Base-by-base conservation (phyloP, 257 asterid species). In the Solanum chilense region DNA sequence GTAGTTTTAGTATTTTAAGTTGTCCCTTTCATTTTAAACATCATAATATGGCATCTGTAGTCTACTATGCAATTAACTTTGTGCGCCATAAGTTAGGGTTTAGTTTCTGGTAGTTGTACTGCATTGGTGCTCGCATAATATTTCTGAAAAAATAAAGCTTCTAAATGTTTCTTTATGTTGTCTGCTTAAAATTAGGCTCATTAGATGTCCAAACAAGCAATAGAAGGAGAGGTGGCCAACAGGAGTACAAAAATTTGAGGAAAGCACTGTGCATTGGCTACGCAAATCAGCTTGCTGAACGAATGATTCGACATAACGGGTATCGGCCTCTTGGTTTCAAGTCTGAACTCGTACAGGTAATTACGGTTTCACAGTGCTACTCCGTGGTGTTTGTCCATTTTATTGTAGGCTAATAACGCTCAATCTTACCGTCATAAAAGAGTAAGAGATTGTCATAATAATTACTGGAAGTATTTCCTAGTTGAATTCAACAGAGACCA, bases 271-370 rank as follows among this genome's bases (percentile, higher is more conserved):
- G 97, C 90, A 89, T 94, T 45, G 99, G 99, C 66, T 95, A 92
- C 44, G 96, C 96, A 86, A 95, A 93, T 91, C 99, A 97, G 92
- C 97, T 96, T 84, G 99, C 97, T 39, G 98, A 97, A 92, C 89
- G 99, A 82, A 96, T 94, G 99, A 88, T 95, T 70, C 99, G 94
- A 56, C 99, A 97, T 85, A 97, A 97, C 82, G 99, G 99, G 76
- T 97, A 89, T 81, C 94, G 95, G 77, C 92, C 98, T 68, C 89
- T 95, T 84, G 98, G 99, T 92, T 92, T 94, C 92, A 96, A 95
- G 92, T 90, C 99, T 64, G 98, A 95, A 76, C 91, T 97, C 82
- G 98, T 95, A 86, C 99, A 97, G 98, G 99, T 97, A 89, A 23
- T 62, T 66, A 20, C 41, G 42, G 39, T 84, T 84, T 84, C 58